Base-by-base conservation (phyloP, 805 yeast species). In the Kodamaea restingae region DNA sequence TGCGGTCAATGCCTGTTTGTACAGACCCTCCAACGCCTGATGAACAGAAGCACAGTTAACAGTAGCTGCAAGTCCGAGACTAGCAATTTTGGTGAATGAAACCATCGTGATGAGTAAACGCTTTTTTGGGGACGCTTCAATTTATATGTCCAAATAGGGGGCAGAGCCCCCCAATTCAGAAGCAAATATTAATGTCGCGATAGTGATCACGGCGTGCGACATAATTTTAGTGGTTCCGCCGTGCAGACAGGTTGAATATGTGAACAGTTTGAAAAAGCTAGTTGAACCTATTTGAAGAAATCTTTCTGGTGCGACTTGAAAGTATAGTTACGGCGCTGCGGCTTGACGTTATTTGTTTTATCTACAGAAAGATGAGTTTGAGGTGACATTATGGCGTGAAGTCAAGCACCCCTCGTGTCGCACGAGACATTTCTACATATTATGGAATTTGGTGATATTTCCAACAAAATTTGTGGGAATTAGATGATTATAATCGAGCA, bases 1-100 rank as follows among this genome's bases (percentile, higher is more conserved):
- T 3, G 26, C 41, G 14, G 28, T 32, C 11, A 21, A 42, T 34
- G 40, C 42, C 36, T 35, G 36, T 35, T 12, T 32, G 36, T 21
- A 30, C 40, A 31, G 30, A 24, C 14, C 18, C 12, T 35, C 30
- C 18, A 30, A 20, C 15, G 32, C 26, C 20, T 30, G 15, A 15
- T 35, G 32, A 15, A 58, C 40, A 2, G 60, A 54, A 21, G 55
- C 44, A 7, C 54, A 56, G 15, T 51, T 36, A 21, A 48, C 53
- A 11, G 47, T 35, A 12, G 50, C 32, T 15, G 46, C 45, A 15
- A 51, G 28, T 3, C 47, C 34, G 31, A 39, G 15, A 20, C 45
- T 10, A 7, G 48, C 46, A 18, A 53, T 18, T 17, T 40, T 42
- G 24, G 44, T 53, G 17, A 54, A 32, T 5, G 58, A 46, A 36